Evolutionary conservation across 2,329 filamentous ascomycete species (phyloP), one percentile per base, ranked within the genome.

Genomic region (Parafenestella ontariensis): DNA sequence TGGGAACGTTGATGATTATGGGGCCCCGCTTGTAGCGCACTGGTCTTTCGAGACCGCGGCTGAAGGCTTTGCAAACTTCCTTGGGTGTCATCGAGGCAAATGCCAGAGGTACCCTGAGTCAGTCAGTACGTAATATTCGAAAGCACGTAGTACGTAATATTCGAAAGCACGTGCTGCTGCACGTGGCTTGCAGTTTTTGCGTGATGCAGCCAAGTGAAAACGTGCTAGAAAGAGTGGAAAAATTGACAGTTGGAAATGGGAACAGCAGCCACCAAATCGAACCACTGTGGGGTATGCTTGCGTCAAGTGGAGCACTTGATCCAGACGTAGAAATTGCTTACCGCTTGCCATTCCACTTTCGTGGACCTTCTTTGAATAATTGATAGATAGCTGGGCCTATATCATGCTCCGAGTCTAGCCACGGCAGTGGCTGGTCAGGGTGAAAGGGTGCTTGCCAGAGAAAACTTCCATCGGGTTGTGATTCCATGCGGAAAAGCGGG

Each of bases 401-500:
- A 68, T 99, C 95, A 71, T 98, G 94, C 76, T 98, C 95, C 4
- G 93, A 92, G 71, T 99, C 95, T 34, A 99, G 81, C 92, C 94
- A 99, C 0, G 95, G 95, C 33, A 99, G 82, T 59, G 92, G 91
- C 53, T 89, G 89, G 65, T 96, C 86, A 1, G 92, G 90, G 67
- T 96, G 91, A 75, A 98, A 98, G 0, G 95, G 95, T 1, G 94
- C 94, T 71, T 92, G 88, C 95, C 95, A 98, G 54, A 89, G 81
- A 73, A 97, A 97, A 49, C 90, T 92, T 17, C 91, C 92, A 67
- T 97, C 92, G 1, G 82, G 76, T 76, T 92, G 88, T 42, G 96
- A 80, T 60, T 96, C 92, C 90, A 97, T 96, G 78, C 93, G 95
- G 79, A 98, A 98, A 3, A 98, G 83, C 1, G 95, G 95, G 71